Evolutionary conservation across 2,329 filamentous ascomycete species (phyloP).

Genomic region (Colletotrichum coccodes): DNA sequence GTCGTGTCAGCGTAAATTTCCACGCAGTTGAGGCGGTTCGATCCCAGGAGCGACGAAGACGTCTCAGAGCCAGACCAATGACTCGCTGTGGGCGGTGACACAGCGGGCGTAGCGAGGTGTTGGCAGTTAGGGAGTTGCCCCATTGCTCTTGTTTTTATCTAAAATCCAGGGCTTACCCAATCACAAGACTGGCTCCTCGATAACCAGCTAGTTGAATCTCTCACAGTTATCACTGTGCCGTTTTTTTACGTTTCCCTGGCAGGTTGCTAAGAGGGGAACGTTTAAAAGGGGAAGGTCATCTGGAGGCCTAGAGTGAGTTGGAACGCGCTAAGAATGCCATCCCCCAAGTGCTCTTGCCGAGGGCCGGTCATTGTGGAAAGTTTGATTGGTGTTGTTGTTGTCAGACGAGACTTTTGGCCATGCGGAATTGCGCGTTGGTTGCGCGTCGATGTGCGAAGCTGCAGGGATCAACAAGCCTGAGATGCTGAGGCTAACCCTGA

Average conservation of each 20-base stretch:
- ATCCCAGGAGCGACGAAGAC: neutral
- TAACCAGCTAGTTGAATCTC: neutral
- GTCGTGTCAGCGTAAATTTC: neutral
- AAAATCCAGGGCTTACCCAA: neutral
- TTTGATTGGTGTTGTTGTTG: neutral
- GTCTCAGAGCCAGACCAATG: neutral
- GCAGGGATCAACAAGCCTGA: neutral
- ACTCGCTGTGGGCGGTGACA: neutral
- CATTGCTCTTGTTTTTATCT: neutral
- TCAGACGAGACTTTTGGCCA: neutral
- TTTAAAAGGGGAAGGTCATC: neutral
- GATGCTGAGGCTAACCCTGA: neutral
- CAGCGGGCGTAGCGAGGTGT: neutral
- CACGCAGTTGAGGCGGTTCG: neutral
- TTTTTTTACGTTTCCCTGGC: neutral
- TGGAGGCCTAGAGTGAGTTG: neutral
- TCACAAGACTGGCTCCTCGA: neutral
- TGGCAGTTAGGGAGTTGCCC: neutral
- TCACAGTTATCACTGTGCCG: neutral
- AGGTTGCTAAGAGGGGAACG: neutral
- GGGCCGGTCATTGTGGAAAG: neutral
- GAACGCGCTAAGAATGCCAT: neutral
- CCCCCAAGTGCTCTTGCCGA: neutral
- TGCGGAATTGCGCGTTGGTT: neutral
- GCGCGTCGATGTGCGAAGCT: neutral